Evolutionary conservation across 345 rosid genomes (phyloP).

Genomic region (Noccaea caerulescens): DNA sequence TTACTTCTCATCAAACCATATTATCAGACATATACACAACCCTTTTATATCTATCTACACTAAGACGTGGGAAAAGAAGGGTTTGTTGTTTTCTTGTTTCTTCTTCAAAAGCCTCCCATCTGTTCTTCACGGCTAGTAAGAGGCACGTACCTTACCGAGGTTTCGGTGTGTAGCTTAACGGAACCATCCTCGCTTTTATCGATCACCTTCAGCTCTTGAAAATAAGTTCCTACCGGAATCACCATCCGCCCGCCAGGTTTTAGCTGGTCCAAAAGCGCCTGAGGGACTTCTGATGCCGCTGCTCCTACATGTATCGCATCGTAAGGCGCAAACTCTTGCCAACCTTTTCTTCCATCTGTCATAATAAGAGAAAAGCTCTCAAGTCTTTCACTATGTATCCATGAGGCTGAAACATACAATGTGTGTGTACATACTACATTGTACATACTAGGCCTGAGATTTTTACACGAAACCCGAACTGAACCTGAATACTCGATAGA

Average conservation of each 20-base stretch:
- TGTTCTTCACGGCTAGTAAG: conserved; percentile 88
- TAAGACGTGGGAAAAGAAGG: conserved; percentile 9
- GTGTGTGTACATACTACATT: too few relatives aligned
- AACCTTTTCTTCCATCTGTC: conserved; percentile 92
- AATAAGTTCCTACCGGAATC: conserved; percentile 84
- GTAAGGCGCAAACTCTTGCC: conserved; percentile 83
- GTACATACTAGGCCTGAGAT: too few relatives aligned
- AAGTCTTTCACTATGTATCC: background rate
- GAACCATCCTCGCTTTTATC: conserved; percentile 86
- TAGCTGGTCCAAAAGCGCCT: conserved; percentile 83
- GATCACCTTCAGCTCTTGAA: conserved; percentile 81
- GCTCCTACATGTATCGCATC: conserved; percentile 99
- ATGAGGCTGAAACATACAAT: conserved; percentile 3
- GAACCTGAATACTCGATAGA: too few relatives aligned
- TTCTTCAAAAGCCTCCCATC: conserved; percentile 50
- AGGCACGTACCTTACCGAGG: conserved; percentile 91
- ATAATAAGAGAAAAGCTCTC: background rate
- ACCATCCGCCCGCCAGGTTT: conserved; percentile 99
- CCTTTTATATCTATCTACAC: conserved; percentile 32
- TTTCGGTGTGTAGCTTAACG: conserved; percentile 57
- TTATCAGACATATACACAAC: conserved; percentile 25
- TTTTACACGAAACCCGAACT: too few relatives aligned
- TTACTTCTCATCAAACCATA: conserved; percentile 25
- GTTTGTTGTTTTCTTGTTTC: background rate
- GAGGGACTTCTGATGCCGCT: conserved; percentile 88